Base-by-base conservation (phyloP, 495 filamentous ascomycete genomes). In the Aspergillus funiculosus region DNA sequence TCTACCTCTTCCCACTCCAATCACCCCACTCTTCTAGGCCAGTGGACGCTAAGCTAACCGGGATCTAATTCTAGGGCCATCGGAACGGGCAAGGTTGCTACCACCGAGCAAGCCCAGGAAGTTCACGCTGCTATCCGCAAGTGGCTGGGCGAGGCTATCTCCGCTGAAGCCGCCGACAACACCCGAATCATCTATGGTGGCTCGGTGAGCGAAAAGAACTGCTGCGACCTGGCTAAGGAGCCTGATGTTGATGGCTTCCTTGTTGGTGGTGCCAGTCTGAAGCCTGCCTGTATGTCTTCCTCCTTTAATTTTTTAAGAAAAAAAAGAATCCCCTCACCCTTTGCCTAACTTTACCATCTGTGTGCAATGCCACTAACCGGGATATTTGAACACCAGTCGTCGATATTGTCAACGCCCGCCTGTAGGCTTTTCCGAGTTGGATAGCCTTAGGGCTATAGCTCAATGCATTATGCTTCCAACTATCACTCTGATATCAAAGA, bases 151-250 rank as follows among this genome's bases (percentile, higher is more conserved):
- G 74, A 81, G 54, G 76, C 82, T 46, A 77, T 96, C 50, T 83
- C 79, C 56, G 63, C 81, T 27, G 67, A 80, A 50, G 86, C 79
- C 35, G 75, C 86, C 51, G 84, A 90, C 37, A 76, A 76, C 62
- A 92, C 91, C 37, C 79, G 92, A 53, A 82, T 98, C 61, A 80
- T 98, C 56, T 98, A 98, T 68, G 92, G 92, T 50, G 92, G 92
- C 52, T 91, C 85, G 58, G 92, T 98, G 54, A 95, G 77, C 62
- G 92, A 94, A 75, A 95, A 95, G 85, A 98, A 98, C 81, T 92
- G 87, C 76, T 82, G 80, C 60, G 91, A 96, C 20, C 79, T 98
- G 58, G 84, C 85, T 54, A 86, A 85, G 73, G 79, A 96, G 79
- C 63, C 76, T 48, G 94, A 98, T 74, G 91, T 98, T 68, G 92